A percentile compares a stretch with the other conserved stretches of the same genome.
Conservation (phyloP, 805 yeast species). For the Teunomyces aglyptinius region DNA sequence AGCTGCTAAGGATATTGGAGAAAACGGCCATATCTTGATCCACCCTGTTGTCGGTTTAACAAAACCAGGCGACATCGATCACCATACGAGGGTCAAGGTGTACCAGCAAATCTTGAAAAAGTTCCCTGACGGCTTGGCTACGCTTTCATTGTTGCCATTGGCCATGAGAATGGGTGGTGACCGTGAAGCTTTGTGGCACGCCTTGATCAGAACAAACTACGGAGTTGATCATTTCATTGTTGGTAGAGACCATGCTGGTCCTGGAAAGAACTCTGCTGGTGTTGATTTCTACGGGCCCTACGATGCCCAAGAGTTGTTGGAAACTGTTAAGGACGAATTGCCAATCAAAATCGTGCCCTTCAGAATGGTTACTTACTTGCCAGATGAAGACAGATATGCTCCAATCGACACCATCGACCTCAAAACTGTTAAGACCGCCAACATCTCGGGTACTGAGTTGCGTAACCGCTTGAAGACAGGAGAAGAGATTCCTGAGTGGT, state of each 20-base stretch:
- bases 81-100: constrained; percentile 94
- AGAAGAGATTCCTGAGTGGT: constrained; percentile 91
- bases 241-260: constrained; percentile 98
- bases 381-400: constrained; percentile 92
- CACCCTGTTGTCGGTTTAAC: constrained; percentile 98
- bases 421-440: constrained; percentile 71
- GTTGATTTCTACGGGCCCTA: constrained; percentile 95
- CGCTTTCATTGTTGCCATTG: constrained; percentile 80
- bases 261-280: constrained; percentile 84
- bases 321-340: constrained; percentile 69
- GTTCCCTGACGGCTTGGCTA: constrained; percentile 92
- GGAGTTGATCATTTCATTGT: constrained; percentile 97
- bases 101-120: constrained; percentile 89
- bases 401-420: constrained; percentile 90
- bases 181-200: constrained; percentile 98
- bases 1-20: constrained; percentile 91
- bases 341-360: constrained; percentile 91
- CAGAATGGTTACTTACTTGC: constrained; percentile 94
- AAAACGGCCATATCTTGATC: constrained; percentile 70
- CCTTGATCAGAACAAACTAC: constrained; percentile 90
- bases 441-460: constrained; percentile 92
- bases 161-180: constrained; percentile 99
- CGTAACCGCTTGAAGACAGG: constrained; percentile 86
- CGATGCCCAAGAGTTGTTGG: constrained; percentile 91
- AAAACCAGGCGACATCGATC: constrained; percentile 97